phyloP scores from a whole-genome alignment of 2,329 filamentous ascomycete species.

The Fusarium hainanense region DNA sequence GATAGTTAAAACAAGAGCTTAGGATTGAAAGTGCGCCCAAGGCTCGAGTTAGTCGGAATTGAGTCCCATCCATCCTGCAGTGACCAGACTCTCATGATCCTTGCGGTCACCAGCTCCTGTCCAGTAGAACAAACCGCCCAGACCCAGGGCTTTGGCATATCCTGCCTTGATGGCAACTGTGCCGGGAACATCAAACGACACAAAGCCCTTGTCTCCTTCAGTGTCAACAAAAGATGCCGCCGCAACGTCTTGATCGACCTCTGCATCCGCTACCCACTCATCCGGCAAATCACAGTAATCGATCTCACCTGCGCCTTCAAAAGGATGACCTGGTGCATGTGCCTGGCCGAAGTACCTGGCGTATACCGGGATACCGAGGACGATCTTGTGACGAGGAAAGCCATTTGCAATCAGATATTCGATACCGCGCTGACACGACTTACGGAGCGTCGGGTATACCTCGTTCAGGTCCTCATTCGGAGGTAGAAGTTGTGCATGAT shows the following conservation, averaged over 20 bases:
- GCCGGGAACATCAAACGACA: constrained; percentile 71
- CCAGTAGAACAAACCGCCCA: constrained; percentile 77
- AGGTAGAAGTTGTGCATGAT: constrained; percentile 71
- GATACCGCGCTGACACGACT: constrained; percentile 66
- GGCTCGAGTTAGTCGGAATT: background rate
- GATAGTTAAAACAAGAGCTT: background rate
- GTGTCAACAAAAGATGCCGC: constrained; percentile 68
- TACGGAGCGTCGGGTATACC: constrained; percentile 45
- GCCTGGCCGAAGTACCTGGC: constrained; percentile 70
- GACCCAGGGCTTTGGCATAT: constrained; percentile 63
- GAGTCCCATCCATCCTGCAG: constrained; percentile 67
- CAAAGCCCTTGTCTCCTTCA: constrained; percentile 59
- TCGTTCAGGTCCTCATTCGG: constrained; percentile 46
- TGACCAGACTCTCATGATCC: constrained; percentile 67
- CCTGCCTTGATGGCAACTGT: constrained; percentile 71
- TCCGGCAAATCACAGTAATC: constrained; percentile 71
- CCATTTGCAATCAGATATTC: constrained; percentile 64
- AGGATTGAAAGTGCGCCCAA: too few species aligned
- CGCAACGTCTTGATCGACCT: constrained; percentile 62
- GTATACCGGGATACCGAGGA: constrained; percentile 72
- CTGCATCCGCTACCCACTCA: constrained; percentile 56
- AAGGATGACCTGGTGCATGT: constrained; percentile 63
- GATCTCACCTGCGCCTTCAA: constrained; percentile 61
- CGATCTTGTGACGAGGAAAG: constrained; percentile 67
- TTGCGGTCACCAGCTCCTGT: constrained; percentile 70